Evolutionary conservation across 768 basidiomycete species (phyloP).

Genomic region (Pisolithus albus): DNA sequence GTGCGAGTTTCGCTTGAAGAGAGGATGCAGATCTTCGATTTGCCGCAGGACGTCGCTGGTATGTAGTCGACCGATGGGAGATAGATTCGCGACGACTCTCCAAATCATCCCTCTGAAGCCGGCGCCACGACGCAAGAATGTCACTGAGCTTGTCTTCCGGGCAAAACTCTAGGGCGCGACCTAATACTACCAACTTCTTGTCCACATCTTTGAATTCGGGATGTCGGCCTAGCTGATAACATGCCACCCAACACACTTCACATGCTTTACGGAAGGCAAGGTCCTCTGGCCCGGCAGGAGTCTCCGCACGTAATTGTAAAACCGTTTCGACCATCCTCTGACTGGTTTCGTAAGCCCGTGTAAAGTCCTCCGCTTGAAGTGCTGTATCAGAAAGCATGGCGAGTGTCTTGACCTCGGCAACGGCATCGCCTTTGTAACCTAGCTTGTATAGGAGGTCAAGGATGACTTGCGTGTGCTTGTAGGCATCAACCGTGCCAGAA

Average conservation of each 20-base stretch:
- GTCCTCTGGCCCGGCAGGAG: slow-evolving; percentile 28
- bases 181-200: slow-evolving; percentile 65
- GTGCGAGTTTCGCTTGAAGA: slow-evolving; percentile 54
- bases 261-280: slow-evolving; percentile 49
- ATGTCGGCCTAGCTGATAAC: slow-evolving; percentile 82
- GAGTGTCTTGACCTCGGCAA: slow-evolving; percentile 75
- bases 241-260: slow-evolving; percentile 86
- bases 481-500: slow-evolving; percentile 77
- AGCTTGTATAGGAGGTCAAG: slow-evolving; percentile 87
- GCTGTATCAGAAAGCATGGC: slow-evolving; percentile 92
- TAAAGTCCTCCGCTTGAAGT: slow-evolving; percentile 74
- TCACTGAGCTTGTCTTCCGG: slow-evolving; percentile 74
- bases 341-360: slow-evolving; percentile 62
- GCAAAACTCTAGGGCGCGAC: slow-evolving; percentile 79
- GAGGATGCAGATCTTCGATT: slow-evolving; percentile 41
- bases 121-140: slow-evolving; percentile 72
- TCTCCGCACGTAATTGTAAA: slow-evolving; percentile 37
- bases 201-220: slow-evolving; percentile 63
- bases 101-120: slow-evolving; percentile 61
- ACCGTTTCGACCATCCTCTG: slow-evolving; percentile 66
- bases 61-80: slow-evolving; percentile 16
- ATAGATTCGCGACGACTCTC: slow-evolving; percentile 42
- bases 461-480: slow-evolving; percentile 87
- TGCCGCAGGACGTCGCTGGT: slow-evolving; percentile 13
- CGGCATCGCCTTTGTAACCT: slow-evolving; percentile 62